Evolutionary conservation across 1,284 basidiomycete species (phyloP), one percentile per base, ranked within the genome.

Genomic region (Leccinum subfulvum): DNA sequence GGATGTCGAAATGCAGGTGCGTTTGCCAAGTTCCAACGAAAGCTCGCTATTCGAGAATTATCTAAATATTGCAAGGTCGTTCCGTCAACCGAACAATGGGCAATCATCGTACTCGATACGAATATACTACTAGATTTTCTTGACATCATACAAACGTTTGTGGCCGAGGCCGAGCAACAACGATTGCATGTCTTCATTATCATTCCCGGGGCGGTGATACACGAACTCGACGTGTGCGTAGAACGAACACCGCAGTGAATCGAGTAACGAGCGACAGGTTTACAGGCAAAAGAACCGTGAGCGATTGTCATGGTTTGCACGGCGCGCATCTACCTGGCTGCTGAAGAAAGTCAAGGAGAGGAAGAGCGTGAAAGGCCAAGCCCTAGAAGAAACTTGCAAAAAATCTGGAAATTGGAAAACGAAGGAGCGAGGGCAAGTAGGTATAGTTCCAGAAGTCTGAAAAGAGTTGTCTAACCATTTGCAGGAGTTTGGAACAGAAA

Each of bases 1-100:
- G 68, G 88, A 89, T 78, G 81, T 89, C n/a, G 87, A 89, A 65
- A 89, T 89, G 88, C 79, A 81, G 78, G 87, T 84, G 58, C 16
- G 71, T 58, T 23, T 37, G 30, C 28, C 39, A 14, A 37, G 35
- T 37, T 37, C 35, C 13, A 41, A 18, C 37, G 14, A 3, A 47
- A 18, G 9, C 18, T 28, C 7, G 18, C 11, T 16, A 7, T 60
- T 26, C 6, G 2, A 13, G 6, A 3, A 21, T 28, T 23, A 49
- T 51, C 11, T 18, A 23, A 53, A 21, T 26, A 30, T 59, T 35
- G 1, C 11, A 54, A 84, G 81, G 76, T 75, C 6, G 44, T 21
- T 21, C 77, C 80, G 33, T 64, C 78, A 23, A 73, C 76, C 7
- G 79, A 81, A 65, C 73, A 71, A 62, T 68, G 73, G 60, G 74